phyloP scores from a whole-genome alignment of 352 stramenopile species.

The Pythium guiyangense region DNA sequence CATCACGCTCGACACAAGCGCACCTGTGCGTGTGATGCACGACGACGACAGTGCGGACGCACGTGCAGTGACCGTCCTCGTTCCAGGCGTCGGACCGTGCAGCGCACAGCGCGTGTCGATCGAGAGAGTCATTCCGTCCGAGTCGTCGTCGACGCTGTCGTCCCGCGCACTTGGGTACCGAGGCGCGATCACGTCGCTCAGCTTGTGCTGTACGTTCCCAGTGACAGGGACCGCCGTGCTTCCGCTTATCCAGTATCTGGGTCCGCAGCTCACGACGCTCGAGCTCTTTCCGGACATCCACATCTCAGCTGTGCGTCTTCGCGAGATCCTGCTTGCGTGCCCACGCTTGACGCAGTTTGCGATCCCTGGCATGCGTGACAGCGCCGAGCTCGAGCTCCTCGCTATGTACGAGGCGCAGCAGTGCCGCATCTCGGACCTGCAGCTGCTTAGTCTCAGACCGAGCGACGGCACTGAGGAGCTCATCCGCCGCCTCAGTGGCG shows the following conservation, averaged over 20 bases:
- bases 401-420: neutral
- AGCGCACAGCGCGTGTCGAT: slow-evolving; percentile 2
- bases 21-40: slow-evolving; percentile 1
- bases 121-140: neutral
- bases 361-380: neutral
- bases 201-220: neutral
- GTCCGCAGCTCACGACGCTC: slow-evolving; percentile 4
- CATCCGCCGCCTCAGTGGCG: neutral
- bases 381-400: neutral
- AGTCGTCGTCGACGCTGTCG: neutral
- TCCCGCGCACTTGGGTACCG: slow-evolving; percentile 3
- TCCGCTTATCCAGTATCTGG: slow-evolving; percentile 9
- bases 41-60: slow-evolving; percentile 1
- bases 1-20: neutral
- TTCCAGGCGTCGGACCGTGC: slow-evolving; percentile 8
- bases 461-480: neutral
- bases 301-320: neutral
- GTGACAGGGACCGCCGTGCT: slow-evolving; percentile 1
- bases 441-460: neutral
- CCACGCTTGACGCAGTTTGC: neutral
- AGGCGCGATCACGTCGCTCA: slow-evolving; percentile 7
- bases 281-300: neutral
- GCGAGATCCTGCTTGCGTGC: slow-evolving; percentile 5
- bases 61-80: neutral
- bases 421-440: neutral